A percentile compares a stretch with the other conserved stretches of the same genome.
These are phyloP conservation scores for Thielaviopsis populi DNA, from an alignment of 2,329 filamentous ascomycete genomes.

Conservation along the genomic window DNA sequence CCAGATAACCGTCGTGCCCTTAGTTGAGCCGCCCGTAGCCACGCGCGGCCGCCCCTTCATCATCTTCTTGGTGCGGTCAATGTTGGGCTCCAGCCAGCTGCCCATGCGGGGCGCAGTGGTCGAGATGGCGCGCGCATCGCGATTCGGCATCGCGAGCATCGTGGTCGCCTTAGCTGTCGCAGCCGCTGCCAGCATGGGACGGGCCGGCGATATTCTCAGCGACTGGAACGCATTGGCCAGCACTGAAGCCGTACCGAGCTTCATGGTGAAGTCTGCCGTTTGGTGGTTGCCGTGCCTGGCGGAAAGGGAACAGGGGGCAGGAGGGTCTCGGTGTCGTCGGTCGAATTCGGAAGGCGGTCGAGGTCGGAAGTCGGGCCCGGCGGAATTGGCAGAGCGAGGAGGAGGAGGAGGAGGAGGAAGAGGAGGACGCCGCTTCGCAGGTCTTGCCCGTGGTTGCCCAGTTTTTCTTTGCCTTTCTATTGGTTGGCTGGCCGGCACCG, in stretches of 20 bases:
- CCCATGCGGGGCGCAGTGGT: constrained; percentile 44
- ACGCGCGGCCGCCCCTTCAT: constrained; percentile 83
- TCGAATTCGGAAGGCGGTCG: too few species aligned
- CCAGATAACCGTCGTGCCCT: constrained; percentile 92
- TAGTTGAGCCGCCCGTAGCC: constrained; percentile 74
- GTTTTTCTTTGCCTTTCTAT: neutral
- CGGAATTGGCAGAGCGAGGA: neutral
- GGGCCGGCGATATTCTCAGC: constrained; percentile 29
- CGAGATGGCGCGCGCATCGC: constrained; percentile 53
- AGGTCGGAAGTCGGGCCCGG: neutral
- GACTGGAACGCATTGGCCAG: constrained; percentile 37
- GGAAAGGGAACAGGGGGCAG: neutral
- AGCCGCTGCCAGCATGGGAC: constrained; percentile 25
- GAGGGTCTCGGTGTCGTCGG: neutral
- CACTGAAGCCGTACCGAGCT: constrained; percentile 29
- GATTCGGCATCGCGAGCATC: constrained; percentile 23
- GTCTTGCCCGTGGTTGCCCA: neutral
- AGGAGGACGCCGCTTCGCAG: neutral
- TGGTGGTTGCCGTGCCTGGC: neutral
- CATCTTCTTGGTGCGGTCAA: constrained; percentile 66
- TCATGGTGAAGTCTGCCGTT: constrained; percentile 28
- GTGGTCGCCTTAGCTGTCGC: constrained; percentile 21
- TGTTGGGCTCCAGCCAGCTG: constrained; percentile 71
- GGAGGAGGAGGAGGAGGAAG: too few species aligned
- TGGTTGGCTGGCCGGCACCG: neutral